Evolutionary conservation across 805 yeast genomes (phyloP).

Genomic region (Myxozyma udenii): DNA sequence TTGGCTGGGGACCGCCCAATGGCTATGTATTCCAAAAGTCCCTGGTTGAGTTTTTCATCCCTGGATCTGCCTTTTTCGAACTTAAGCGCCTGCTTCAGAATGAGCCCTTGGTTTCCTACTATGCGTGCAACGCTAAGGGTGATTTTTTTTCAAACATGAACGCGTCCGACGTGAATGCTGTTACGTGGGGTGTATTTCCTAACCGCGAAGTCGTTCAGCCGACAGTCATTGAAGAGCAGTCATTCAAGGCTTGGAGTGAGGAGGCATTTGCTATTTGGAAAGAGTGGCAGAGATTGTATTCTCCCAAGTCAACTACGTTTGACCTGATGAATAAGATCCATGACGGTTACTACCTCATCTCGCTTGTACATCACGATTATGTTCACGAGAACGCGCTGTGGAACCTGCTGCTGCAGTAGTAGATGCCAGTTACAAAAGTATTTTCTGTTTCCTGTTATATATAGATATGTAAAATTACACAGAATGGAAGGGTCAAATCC

Average conservation of each 20-base stretch:
- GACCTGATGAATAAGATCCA: slow-evolving; percentile 59
- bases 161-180: slow-evolving; percentile 50
- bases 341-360: slow-evolving; percentile 68
- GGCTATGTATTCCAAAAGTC: slow-evolving; percentile 92
- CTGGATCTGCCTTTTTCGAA: slow-evolving; percentile 64
- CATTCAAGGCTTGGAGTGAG: slow-evolving; percentile 93
- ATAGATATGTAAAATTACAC: too few species aligned
- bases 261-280: slow-evolving; percentile 89
- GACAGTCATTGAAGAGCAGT: slow-evolving; percentile 86
- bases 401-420: slow-evolving; percentile 48
- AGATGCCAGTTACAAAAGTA: too few species aligned
- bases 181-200: slow-evolving; percentile 98
- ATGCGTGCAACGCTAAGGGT: slow-evolving; percentile 63
- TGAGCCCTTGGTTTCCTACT: slow-evolving; percentile 62
- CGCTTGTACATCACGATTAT: slow-evolving; percentile 83
- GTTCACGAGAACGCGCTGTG: slow-evolving; percentile 71
- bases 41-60: slow-evolving; percentile 85
- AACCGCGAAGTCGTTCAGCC: slow-evolving; percentile 86
- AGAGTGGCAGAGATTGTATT: slow-evolving; percentile 86
- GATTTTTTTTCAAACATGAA: slow-evolving; percentile 60
- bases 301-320: slow-evolving; percentile 50
- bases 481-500: too few species aligned
- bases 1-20: slow-evolving; percentile 96
- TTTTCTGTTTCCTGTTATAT: too few species aligned
- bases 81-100: slow-evolving; percentile 53